phyloP scores from a whole-genome alignment of 106 monocot species.

The Acorus gramineus region DNA sequence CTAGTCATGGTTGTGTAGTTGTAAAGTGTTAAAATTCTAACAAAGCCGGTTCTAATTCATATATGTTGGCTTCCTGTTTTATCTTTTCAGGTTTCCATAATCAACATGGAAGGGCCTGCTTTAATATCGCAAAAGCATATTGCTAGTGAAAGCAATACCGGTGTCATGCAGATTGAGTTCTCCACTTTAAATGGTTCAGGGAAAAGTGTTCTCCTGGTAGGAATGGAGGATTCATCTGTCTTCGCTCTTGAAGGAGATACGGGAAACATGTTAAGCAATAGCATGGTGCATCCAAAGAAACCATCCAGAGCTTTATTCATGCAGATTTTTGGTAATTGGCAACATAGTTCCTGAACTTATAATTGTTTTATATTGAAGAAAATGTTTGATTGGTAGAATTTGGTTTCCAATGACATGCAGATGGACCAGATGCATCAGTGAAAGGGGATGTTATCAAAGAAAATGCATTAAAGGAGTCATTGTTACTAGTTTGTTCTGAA shows the following conservation, averaged over 20 bases:
- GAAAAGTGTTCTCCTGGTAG: conserved; percentile 48
- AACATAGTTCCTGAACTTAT: no score
- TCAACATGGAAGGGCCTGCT: conserved; percentile 37
- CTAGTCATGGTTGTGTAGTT: no score
- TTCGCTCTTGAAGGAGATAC: conserved; percentile 53
- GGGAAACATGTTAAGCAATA: conserved; percentile 36
- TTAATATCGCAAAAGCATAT: conserved; percentile 65
- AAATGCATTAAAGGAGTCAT: conserved; percentile 21
- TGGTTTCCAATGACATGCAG: neutral
- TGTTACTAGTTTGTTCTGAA: conserved; percentile 63
- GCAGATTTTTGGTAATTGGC: conserved; percentile 38
- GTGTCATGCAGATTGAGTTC: conserved; percentile 46
- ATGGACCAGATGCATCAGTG: conserved; percentile 15
- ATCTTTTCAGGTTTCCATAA: conserved; percentile 46
- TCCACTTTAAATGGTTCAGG: conserved; percentile 28
- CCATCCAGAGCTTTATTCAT: conserved; percentile 59
- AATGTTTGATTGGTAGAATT: no score
- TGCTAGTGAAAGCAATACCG: conserved; percentile 34
- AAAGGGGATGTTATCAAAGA: conserved; percentile 15
- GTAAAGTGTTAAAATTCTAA: no score
- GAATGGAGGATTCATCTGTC: conserved; percentile 63
- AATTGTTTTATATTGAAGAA: no score
- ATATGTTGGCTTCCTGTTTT: neutral
- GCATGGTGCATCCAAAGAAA: conserved; percentile 38
- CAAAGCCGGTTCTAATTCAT: no score